phyloP scores from a whole-genome alignment of 108 stramenopile genomes.

The Epipyxis sp. region DNA sequence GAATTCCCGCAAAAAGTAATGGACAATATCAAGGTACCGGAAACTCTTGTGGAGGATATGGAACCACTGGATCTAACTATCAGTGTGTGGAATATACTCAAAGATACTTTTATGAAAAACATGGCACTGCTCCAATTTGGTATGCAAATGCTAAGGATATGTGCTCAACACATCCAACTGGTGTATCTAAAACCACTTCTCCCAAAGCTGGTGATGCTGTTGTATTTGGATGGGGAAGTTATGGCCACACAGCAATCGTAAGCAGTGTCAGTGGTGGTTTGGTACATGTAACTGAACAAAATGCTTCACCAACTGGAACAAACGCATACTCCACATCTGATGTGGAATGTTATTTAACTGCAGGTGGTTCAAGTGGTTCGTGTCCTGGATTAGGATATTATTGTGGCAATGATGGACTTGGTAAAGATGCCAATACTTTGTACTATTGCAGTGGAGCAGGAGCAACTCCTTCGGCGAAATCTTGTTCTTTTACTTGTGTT shows the following conservation, averaged over 20 bases:
- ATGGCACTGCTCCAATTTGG: conserved; percentile 19
- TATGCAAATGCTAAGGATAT: conserved; percentile 13
- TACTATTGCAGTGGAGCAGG: conserved; percentile 4
- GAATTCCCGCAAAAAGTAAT: conserved; percentile 20
- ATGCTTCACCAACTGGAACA: conserved; percentile 2
- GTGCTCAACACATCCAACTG: conserved; percentile 4
- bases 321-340: conserved; percentile 8
- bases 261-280: not conserved
- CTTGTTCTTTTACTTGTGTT: not conserved
- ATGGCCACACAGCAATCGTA: conserved; percentile 7
- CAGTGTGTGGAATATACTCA: conserved; percentile 18
- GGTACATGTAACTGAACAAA: conserved; percentile 14
- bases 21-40: conserved; percentile 11
- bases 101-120: not conserved
- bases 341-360: conserved; percentile 6
- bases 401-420: not conserved
- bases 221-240: not conserved
- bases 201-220: not conserved
- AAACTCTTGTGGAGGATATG: not conserved
- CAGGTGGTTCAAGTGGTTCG: not conserved
- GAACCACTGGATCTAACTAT: not conserved
- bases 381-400: conserved; percentile 3
- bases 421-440: not conserved
- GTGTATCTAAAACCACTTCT: not conserved
- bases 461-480: not conserved